phyloP scores from a whole-genome alignment of 2,329 filamentous ascomycete genomes.

The Setomelanomma holmii region DNA sequence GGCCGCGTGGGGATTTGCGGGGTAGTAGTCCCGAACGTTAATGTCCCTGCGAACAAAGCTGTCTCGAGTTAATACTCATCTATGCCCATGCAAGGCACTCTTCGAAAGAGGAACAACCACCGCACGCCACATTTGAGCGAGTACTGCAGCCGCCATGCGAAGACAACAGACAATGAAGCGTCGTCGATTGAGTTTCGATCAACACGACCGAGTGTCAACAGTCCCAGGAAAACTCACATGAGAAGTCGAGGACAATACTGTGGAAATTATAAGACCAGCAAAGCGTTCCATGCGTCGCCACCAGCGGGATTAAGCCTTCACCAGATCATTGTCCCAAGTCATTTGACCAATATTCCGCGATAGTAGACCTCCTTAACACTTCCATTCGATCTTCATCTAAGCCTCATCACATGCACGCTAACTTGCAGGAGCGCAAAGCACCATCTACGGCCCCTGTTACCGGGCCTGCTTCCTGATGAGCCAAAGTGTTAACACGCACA shows the following conservation, averaged over 20 bases:
- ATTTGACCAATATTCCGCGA: constrained; percentile 31
- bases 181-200: no score
- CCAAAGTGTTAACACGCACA: constrained; percentile 8
- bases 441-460: constrained; percentile 35
- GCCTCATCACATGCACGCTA: constrained; percentile 36
- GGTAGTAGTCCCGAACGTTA: constrained; percentile 23
- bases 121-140: constrained; percentile 8
- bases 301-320: constrained; percentile 21
- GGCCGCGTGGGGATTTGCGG: constrained; percentile 32
- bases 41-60: constrained; percentile 23
- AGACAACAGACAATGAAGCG: no score
- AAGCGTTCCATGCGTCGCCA: constrained; percentile 23
- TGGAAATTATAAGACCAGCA: no score
- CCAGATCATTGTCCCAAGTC: constrained; percentile 19
- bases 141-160: no score
- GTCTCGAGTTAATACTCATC: constrained; percentile 42
- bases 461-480: constrained; percentile 49
- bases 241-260: no score
- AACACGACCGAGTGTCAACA: no score
- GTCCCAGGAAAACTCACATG: no score
- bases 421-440: constrained; percentile 37
- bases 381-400: constrained; percentile 39
- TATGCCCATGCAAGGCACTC: constrained; percentile 16
- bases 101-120: neutral
- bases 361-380: constrained; percentile 26